These are phyloP conservation scores for Larix sibirica DNA, from an alignment of 83 land plant species.

Conservation along the genomic window DNA sequence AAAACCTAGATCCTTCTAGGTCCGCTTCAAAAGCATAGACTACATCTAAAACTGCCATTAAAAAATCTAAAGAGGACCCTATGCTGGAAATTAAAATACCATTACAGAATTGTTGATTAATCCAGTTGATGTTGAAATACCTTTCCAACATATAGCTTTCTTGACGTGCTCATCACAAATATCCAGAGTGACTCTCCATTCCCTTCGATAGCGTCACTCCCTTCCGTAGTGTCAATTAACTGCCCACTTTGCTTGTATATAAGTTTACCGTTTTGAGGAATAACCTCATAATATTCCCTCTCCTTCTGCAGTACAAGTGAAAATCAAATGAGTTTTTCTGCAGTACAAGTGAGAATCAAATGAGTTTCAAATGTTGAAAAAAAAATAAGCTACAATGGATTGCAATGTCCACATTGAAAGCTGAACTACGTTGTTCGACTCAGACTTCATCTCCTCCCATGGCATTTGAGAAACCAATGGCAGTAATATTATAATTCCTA, in stretches of 20 bases:
- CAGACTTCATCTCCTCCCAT: background rate
- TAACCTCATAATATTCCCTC: slow-evolving; percentile 62
- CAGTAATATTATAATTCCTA: too few species aligned
- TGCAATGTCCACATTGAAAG: too few species aligned
- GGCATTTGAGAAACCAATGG: background rate
- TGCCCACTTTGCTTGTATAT: slow-evolving; percentile 35
- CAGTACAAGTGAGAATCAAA: background rate
- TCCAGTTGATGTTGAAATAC: background rate
- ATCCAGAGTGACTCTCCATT: slow-evolving; percentile 46
- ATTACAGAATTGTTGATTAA: background rate
- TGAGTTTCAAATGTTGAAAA: too few species aligned
- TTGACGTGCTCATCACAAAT: slow-evolving; percentile 46
- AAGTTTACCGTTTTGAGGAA: slow-evolving; percentile 48
- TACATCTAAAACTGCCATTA: background rate
- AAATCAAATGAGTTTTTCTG: slow-evolving; percentile 1
- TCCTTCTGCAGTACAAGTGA: slow-evolving; percentile 46
- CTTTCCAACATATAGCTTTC: slow-evolving; percentile 24
- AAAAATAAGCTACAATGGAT: background rate
- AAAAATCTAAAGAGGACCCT: background rate
- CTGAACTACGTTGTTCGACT: background rate
- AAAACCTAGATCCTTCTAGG: background rate
- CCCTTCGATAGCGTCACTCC: slow-evolving; percentile 44
- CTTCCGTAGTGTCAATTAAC: slow-evolving; percentile 51
- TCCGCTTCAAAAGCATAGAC: background rate
- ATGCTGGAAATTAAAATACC: background rate